Conservation (phyloP, 495 filamentous ascomycete species). For the Friedmanniomyces endolithicus region DNA sequence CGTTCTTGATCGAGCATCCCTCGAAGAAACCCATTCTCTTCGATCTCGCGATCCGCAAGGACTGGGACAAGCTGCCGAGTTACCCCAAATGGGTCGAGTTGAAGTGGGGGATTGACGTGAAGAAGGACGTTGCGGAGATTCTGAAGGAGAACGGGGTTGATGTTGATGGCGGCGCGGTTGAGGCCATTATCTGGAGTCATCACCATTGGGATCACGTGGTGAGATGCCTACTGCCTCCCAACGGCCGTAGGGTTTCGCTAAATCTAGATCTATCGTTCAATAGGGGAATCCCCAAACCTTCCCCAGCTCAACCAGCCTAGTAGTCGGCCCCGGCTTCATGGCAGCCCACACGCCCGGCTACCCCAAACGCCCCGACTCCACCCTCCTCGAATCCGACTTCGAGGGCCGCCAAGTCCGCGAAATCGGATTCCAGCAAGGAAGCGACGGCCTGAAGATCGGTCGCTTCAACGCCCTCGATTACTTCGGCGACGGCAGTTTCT, state of each 20-base stretch:
- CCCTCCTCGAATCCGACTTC: constrained; percentile 23
- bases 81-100: constrained; percentile 30
- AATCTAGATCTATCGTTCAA: constrained; percentile 36
- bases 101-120: constrained; percentile 29
- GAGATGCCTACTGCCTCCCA: not conserved
- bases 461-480: constrained; percentile 30
- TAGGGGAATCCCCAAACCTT: constrained; percentile 42
- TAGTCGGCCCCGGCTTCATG: constrained; percentile 46
- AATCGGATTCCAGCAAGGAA: constrained; percentile 21
- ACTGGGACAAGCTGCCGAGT: constrained; percentile 38
- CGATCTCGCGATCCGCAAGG: constrained; percentile 48
- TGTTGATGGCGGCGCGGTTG: constrained; percentile 33
- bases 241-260: constrained; percentile 16
- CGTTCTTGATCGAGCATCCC: constrained; percentile 45
- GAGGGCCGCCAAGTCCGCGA: constrained; percentile 25
- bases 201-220: constrained; percentile 21
- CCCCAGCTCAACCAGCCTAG: constrained; percentile 35
- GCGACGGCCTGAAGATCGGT: constrained; percentile 23
- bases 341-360: constrained; percentile 38
- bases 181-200: constrained; percentile 42
- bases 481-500: constrained; percentile 49
- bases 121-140: constrained; percentile 41
- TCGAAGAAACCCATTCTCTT: constrained; percentile 40
- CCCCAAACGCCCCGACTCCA: constrained; percentile 34
- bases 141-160: constrained; percentile 38